phyloP scores from a whole-genome alignment of 2,329 filamentous ascomycete genomes.

The Aurifilum marmelostoma region DNA sequence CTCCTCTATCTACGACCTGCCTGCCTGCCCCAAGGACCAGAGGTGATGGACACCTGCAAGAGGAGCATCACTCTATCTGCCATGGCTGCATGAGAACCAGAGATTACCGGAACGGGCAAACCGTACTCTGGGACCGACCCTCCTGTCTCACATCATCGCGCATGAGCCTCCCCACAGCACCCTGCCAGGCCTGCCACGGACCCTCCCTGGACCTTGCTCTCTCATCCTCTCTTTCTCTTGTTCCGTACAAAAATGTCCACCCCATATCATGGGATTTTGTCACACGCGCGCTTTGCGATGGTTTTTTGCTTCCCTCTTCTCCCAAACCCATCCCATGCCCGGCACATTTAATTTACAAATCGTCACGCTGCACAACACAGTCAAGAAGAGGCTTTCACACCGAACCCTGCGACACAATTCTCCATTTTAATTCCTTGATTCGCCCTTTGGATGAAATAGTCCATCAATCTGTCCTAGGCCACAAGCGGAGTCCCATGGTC shows the following conservation, averaged over 20 bases:
- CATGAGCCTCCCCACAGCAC: slow-evolving; percentile 14
- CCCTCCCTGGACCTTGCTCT: background rate
- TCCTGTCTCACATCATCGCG: slow-evolving; percentile 29
- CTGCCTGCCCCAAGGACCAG: slow-evolving; percentile 22
- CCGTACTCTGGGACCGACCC: slow-evolving; percentile 1
- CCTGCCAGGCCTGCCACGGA: background rate
- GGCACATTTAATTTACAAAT: background rate
- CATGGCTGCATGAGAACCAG: background rate
- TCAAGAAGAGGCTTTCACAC: too few relatives aligned
- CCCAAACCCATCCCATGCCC: background rate
- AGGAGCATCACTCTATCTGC: slow-evolving; percentile 13
- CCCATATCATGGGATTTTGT: slow-evolving; percentile 27
- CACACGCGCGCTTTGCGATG: slow-evolving; percentile 29
- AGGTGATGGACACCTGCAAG: background rate
- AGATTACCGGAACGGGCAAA: background rate
- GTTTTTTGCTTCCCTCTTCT: too few relatives aligned
- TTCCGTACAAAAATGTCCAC: background rate
- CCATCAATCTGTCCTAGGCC: background rate
- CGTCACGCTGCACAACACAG: background rate
- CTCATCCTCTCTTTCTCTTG: slow-evolving; percentile 12
- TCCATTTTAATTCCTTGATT: slow-evolving; percentile 12
- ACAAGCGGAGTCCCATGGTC: slow-evolving; percentile 18
- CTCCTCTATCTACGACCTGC: slow-evolving; percentile 4
- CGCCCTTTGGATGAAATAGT: background rate
- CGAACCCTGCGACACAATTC: slow-evolving; percentile 3